These are phyloP conservation scores for Lachancea meyersii DNA, from an alignment of 805 yeast genomes.

Conservation along the genomic window DNA sequence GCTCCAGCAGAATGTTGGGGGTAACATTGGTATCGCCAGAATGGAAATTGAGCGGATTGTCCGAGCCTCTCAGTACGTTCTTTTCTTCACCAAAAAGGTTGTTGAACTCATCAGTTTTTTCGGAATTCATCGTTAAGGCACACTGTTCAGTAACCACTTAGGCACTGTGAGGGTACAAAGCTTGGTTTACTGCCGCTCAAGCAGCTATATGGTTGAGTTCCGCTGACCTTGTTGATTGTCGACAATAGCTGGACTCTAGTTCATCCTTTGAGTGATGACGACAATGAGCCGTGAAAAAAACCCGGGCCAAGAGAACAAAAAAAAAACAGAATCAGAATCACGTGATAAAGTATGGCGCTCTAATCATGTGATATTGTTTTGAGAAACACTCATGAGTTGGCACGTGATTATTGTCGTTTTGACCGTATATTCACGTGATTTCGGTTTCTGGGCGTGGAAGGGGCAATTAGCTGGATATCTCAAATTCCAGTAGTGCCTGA, in stretches of 20 bases:
- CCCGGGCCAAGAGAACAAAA: no score
- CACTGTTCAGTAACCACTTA: conserved; percentile 1
- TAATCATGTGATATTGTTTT: no score
- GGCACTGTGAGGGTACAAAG: not conserved
- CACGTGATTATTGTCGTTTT: no score
- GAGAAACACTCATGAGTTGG: no score
- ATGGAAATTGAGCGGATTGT: conserved; percentile 4
- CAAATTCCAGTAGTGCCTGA: no score
- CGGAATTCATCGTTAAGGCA: conserved; percentile 7
- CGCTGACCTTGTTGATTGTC: conserved; percentile 5
- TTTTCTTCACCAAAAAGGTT: conserved; percentile 8
- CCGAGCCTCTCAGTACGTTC: conserved; percentile 4
- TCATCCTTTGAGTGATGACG: not conserved
- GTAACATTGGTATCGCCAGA: conserved; percentile 20
- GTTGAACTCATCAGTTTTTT: conserved; percentile 3
- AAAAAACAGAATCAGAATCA: no score
- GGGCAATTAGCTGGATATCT: no score
- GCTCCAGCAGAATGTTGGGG: conserved; percentile 53
- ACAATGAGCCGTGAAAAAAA: not conserved
- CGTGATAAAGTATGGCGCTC: no score
- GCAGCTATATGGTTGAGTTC: not conserved
- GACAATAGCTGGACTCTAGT: not conserved
- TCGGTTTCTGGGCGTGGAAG: no score
- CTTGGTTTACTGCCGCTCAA: not conserved
- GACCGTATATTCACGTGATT: no score